Percentiles rank a stretch among this genome's conserved stretches.
phyloP scores from a whole-genome alignment of 2,329 filamentous ascomycete species.

The Ophiostoma perfectum region DNA sequence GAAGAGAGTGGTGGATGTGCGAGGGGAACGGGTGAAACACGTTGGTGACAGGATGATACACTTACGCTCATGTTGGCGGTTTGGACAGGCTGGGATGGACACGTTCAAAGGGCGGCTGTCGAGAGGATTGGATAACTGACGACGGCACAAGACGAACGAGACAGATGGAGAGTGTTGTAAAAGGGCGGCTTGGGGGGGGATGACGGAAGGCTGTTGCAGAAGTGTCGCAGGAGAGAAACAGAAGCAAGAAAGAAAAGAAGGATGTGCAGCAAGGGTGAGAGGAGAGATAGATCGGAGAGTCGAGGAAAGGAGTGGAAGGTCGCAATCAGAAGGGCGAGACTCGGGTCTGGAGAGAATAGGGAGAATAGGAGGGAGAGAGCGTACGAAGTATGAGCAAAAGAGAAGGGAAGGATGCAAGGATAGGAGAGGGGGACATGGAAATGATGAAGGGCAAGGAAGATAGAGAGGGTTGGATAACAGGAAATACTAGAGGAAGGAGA shows the following conservation, averaged over 20 bases:
- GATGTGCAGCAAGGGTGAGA: constrained; percentile 8
- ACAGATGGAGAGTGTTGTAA: neutral
- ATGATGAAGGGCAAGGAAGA: neutral
- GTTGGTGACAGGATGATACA: constrained; percentile 15
- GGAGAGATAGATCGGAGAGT: neutral
- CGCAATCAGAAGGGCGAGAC: neutral
- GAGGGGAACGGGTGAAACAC: constrained; percentile 19
- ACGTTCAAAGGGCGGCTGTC: neutral
- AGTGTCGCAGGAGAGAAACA: constrained; percentile 18
- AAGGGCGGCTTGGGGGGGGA: neutral
- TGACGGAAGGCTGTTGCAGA: constrained; percentile 14
- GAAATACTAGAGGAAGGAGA: neutral
- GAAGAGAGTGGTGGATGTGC: neutral
- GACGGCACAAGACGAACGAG: neutral
- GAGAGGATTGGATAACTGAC: neutral
- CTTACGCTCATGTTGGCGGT: constrained; percentile 24
- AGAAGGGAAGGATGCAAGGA: neutral
- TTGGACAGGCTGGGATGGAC: no score
- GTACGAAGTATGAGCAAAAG: neutral
- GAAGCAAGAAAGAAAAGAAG: neutral
- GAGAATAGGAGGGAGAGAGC: neutral
- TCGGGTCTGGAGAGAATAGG: neutral
- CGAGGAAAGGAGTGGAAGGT: constrained; percentile 12
- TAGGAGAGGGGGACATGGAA: neutral
- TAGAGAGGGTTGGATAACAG: neutral